Evolutionary conservation across 2,329 filamentous ascomycete species (phyloP), one percentile per base, ranked within the genome.

Genomic region (Mariannaea elegans): DNA sequence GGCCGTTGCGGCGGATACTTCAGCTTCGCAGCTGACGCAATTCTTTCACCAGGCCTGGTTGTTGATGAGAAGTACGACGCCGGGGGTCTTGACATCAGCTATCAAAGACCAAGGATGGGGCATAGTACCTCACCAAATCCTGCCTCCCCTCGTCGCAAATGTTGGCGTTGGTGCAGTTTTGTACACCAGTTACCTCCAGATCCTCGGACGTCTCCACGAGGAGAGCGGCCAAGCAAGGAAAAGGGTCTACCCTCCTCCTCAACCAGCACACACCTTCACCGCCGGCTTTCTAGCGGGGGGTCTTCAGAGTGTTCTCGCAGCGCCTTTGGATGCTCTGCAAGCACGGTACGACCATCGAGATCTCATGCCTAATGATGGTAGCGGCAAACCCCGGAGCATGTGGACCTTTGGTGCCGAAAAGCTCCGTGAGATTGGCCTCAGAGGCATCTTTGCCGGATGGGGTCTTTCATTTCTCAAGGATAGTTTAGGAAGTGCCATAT

Each of bases 361-460:
- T 32, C 67, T 83, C 39, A 77, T 84, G 66, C 73, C 77, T 16
- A 75, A 66, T 32, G 78, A 78, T 44, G 76, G 76, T 10, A 74
- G 71, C 19, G 76, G 75, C 18, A 77, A 76, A 52, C 82, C 79
- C 1, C 84, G 82, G 64, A 91, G 85, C 72, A 90, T 93, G 86
- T 93, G 90, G 90, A 79, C 84, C 14, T 93, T 93, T 68, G 86
- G 87, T 34, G 81, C 80, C 9, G 83, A 86, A 58, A 81, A 81
- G 75, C 81, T 92, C 31, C 81, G 82, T n/a, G 89, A 90, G 56
- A 93, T 94, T 59, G 90, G 91, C 0, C 70, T 86, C 4, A 84
- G 89, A 7, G 91, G 90, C 19, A 85, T 93, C 29, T 93, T 92
- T 69, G 90, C 90, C 1, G 90, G 90, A 38, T 93, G 87, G 85